phyloP scores from a whole-genome alignment of 108 stramenopile species.

The Pseudonitzschia delicatissima region DNA sequence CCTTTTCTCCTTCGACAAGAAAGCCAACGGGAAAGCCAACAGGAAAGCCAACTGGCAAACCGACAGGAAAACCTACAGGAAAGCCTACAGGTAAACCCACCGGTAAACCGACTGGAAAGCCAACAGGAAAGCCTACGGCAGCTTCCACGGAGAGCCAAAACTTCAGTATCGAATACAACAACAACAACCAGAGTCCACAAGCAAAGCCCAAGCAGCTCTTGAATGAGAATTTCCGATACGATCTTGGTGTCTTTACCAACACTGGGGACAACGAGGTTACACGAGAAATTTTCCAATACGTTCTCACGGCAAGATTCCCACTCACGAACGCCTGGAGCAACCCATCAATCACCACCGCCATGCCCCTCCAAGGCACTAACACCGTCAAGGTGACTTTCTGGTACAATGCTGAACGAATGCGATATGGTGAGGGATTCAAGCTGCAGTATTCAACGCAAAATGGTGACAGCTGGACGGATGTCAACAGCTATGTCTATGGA shows the following conservation, averaged over 20 bases:
- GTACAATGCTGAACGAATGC: background rate
- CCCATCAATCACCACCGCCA: background rate
- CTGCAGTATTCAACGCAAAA: background rate
- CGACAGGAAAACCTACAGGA: background rate
- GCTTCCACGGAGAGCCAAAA: background rate
- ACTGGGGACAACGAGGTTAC: background rate
- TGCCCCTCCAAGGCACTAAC: background rate
- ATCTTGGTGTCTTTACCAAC: background rate
- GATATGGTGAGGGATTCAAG: background rate
- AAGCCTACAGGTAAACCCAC: background rate
- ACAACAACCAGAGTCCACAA: background rate
- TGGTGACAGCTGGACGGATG: background rate
- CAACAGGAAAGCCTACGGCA: background rate
- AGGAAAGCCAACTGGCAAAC: background rate
- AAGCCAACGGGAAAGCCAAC: background rate
- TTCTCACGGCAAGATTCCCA: background rate
- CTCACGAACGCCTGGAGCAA: background rate
- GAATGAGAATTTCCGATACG: background rate
- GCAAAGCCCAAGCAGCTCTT: background rate
- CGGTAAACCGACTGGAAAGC: background rate
- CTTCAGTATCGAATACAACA: background rate
- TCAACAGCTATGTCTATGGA: background rate
- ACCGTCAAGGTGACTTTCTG: slow-evolving; percentile 7
- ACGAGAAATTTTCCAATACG: background rate
- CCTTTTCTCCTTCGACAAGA: background rate